Evolutionary conservation across 805 yeast genomes (phyloP), one percentile per base, ranked within the genome.

Genomic region (Helenozyma rhizophorensis): DNA sequence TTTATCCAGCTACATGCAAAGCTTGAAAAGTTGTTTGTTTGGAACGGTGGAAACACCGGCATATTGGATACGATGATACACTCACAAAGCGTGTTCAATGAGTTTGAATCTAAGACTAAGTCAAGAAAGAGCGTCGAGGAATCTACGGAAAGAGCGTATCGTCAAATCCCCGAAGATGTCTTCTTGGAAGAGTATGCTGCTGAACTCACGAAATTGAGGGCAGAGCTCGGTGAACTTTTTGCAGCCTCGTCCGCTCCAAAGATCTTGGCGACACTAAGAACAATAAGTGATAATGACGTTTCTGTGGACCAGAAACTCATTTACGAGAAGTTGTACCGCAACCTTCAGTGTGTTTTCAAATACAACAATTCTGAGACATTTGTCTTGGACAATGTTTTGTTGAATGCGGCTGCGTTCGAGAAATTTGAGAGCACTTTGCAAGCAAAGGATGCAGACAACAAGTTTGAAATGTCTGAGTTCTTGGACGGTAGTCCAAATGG

Each of bases 11-110:
- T 44, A 15, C 28, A 29, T 9, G 32, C 40, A 2, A 42, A 27
- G 10, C 30, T 44, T 4, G 22, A 32, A 25, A 36, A 28, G 25
- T 27, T 44, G 13, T 27, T 44, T 9, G 39, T 34, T 6, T 23
- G 36, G 37, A 80, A 80, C 45, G 80, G 82, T 12, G 81, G 80
- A 1, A 72, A 76, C 44, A 62, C 80, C 2, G 72, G 72, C 32
- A 65, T 75, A 9, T 65, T 80, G 46, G 87, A 80, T 46, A 61
- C 80, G 1, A 48, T 80, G 25, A 48, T 76, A 14, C 70, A 73
- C 31, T 74, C 72, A 39, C 74, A 72, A 33, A 49, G 54, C 1
- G 48, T 41, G 3, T 51, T 51, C 30, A 43, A 41, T 2, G 15
- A 36, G 8, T 43, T 53, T 27, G 57, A 53, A 26, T 24, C 18